phyloP scores from a whole-genome alignment of 2,329 filamentous ascomycete species.

The Cytospora schulzeri region DNA sequence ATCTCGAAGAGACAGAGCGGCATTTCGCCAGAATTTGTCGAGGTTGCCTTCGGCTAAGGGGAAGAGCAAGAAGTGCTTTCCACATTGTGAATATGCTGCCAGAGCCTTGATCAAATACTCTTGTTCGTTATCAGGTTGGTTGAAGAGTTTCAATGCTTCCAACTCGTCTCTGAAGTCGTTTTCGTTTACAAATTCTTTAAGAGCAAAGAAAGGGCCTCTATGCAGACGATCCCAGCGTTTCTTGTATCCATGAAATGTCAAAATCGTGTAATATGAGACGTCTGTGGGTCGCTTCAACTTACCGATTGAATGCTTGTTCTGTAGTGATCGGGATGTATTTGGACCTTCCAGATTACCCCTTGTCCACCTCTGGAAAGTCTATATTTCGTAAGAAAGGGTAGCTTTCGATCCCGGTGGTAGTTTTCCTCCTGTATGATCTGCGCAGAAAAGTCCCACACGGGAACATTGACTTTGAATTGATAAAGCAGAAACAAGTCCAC shows the following conservation, averaged over 20 bases:
- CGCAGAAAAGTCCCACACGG: background rate
- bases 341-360: background rate
- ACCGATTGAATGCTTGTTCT: no score
- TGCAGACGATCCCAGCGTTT: no score
- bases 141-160: background rate
- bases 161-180: background rate
- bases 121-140: background rate
- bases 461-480: background rate
- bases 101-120: background rate
- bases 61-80: background rate
- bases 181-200: background rate
- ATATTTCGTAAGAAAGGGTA: background rate
- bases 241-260: no score
- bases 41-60: background rate
- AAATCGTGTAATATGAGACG: no score
- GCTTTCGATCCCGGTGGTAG: background rate
- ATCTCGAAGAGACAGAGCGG: background rate
- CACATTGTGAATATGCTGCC: background rate
- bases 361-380: background rate
- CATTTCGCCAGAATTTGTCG: background rate
- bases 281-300: no score
- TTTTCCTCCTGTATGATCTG: background rate
- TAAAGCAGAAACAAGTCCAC: background rate
- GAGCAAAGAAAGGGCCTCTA: background rate
- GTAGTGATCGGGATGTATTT: constrained; percentile 1